phyloP scores from a whole-genome alignment of 768 basidiomycete species.

The Collybiopsis luxurians region DNA sequence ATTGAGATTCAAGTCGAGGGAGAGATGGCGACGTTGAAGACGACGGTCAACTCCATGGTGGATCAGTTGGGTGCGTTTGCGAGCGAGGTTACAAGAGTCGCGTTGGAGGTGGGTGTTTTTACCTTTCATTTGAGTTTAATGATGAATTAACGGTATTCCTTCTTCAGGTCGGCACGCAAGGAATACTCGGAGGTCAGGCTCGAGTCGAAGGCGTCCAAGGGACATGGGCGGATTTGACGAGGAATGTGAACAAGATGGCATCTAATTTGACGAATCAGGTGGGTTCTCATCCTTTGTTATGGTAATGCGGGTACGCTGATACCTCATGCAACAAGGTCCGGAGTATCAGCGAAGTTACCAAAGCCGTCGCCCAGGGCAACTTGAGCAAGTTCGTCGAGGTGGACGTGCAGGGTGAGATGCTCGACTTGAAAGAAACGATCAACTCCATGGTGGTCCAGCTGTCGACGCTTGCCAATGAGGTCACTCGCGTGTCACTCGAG shows the following conservation, averaged over 20 bases:
- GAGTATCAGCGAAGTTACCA: constrained; percentile 89
- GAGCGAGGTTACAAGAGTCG: constrained; percentile 78
- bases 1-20: constrained; percentile 86
- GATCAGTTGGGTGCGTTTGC: constrained; percentile 87
- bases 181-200: constrained; percentile 89
- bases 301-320: too few species aligned
- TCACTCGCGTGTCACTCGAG: constrained; percentile 90
- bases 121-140: too few species aligned
- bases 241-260: constrained; percentile 92
- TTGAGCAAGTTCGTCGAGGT: constrained; percentile 83
- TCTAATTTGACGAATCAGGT: constrained; percentile 59
- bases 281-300: too few species aligned
- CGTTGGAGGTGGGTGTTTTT: constrained; percentile 71
- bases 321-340: constrained; percentile 63
- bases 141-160: too few species aligned
- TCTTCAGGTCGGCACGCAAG: constrained; percentile 75
- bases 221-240: constrained; percentile 88
- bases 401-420: constrained; percentile 88
- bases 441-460: constrained; percentile 85
- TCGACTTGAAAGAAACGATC: constrained; percentile 84
- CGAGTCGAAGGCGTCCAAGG: constrained; percentile 89
- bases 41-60: constrained; percentile 93
- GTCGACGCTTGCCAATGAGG: constrained; percentile 73
- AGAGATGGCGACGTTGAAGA: constrained; percentile 84
- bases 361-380: constrained; percentile 85